phyloP scores from a whole-genome alignment of 164 flowering plant genomes.

The Tetracentron sinense region DNA sequence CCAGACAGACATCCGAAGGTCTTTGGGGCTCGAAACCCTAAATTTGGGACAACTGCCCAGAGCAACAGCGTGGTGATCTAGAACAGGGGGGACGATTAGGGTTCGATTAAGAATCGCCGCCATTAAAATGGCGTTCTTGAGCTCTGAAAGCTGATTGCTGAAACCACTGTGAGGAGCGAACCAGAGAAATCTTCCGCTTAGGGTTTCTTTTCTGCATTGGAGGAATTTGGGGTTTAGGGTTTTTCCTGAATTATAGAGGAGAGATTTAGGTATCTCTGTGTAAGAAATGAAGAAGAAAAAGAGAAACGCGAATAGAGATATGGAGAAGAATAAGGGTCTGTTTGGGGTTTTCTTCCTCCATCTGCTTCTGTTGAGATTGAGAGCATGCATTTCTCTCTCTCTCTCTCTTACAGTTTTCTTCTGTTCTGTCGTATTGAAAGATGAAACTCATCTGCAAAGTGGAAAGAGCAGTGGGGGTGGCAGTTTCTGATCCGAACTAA shows the following conservation, averaged over 20 bases:
- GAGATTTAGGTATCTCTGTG: slow-evolving; percentile 16
- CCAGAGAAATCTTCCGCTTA: slow-evolving; percentile 52
- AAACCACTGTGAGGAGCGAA: slow-evolving; percentile 97
- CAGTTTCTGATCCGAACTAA: no score
- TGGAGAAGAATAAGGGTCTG: not conserved
- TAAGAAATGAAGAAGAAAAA: slow-evolving; percentile 25
- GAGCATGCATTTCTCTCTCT: not conserved
- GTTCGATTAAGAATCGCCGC: slow-evolving; percentile 80
- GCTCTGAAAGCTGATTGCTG: slow-evolving; percentile 90
- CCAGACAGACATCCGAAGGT: slow-evolving; percentile 70
- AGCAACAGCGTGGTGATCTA: slow-evolving; percentile 91
- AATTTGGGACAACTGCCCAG: slow-evolving; percentile 95
- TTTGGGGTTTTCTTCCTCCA: slow-evolving; percentile 20
- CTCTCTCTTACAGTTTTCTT: no score
- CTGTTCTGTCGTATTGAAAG: no score
- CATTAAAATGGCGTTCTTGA: slow-evolving; percentile 70
- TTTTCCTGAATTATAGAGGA: slow-evolving; percentile 14
- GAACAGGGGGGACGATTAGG: slow-evolving; percentile 75
- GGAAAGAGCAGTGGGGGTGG: no score
- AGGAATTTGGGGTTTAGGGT: slow-evolving; percentile 13
- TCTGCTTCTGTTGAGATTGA: slow-evolving; percentile 6
- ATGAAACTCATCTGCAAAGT: no score
- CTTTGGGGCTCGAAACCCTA: slow-evolving; percentile 58
- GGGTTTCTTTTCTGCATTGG: slow-evolving; percentile 19
- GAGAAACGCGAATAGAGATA: slow-evolving; percentile 19